Percentiles rank a stretch among this genome's conserved stretches.
phyloP scores from a whole-genome alignment of 176 grass and related monocot species.

The Otatea glauca region DNA sequence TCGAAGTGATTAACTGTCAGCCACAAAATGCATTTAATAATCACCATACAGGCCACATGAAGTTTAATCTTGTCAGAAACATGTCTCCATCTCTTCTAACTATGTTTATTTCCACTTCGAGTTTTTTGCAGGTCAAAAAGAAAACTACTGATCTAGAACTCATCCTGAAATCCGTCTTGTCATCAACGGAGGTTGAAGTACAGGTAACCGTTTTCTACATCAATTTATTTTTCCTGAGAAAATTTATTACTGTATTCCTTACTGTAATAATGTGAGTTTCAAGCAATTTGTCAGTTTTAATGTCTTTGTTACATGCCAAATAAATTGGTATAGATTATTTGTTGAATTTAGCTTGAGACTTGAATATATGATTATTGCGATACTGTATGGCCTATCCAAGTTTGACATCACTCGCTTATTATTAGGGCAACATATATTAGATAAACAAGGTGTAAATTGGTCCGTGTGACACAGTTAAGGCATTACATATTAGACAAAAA shows the following conservation, averaged over 20 bases:
- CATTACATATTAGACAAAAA: neutral
- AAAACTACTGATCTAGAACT: slow-evolving; percentile 13
- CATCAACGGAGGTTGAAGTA: slow-evolving; percentile 54
- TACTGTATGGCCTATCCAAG: neutral
- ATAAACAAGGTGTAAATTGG: neutral
- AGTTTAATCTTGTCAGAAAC: too few species aligned
- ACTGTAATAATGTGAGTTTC: neutral
- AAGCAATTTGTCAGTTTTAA: neutral
- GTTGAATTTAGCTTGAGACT: neutral
- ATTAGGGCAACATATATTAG: neutral
- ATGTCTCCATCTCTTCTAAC: too few species aligned
- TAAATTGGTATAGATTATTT: neutral
- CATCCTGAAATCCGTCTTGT: slow-evolving; percentile 38
- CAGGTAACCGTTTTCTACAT: slow-evolving; percentile 40
- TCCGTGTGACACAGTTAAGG: neutral
- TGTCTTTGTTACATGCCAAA: neutral
- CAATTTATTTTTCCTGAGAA: neutral
- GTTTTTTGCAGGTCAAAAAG: slow-evolving; percentile 39
- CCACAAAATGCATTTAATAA: too few species aligned
- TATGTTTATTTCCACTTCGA: too few species aligned
- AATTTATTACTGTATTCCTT: too few species aligned
- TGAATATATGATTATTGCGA: neutral
- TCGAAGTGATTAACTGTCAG: too few species aligned
- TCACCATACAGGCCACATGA: too few species aligned
- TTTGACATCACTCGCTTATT: neutral